Evolutionary conservation across 495 filamentous ascomycete species (phyloP).

Genomic region (Penicillium mononematosum): DNA sequence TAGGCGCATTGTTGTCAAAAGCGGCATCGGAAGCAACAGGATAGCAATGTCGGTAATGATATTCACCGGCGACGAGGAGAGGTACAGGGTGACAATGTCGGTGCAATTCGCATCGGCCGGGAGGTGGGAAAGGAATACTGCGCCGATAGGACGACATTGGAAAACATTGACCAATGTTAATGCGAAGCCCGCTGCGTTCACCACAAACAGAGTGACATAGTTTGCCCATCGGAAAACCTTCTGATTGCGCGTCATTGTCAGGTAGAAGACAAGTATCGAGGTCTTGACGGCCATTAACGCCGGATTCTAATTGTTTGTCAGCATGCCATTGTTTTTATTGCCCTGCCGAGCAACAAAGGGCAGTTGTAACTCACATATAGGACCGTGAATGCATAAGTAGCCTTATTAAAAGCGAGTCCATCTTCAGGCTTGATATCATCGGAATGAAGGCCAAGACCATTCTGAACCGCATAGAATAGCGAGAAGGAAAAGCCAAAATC

Average conservation of each 20-base stretch:
- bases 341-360: neutral
- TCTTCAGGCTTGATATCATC: conserved; percentile 52
- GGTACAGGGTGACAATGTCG: conserved; percentile 76
- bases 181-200: conserved; percentile 73
- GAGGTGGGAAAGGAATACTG: conserved; percentile 54
- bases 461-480: conserved; percentile 67
- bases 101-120: conserved; percentile 55
- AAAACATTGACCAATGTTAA: conserved; percentile 86
- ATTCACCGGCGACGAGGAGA: conserved; percentile 81
- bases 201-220: conserved; percentile 66
- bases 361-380: conserved; percentile 62
- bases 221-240: conserved; percentile 69
- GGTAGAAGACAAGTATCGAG: conserved; percentile 86
- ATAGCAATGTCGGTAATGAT: conserved; percentile 82
- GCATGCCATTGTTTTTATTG: neutral
- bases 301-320: conserved; percentile 64
- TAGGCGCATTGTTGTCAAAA: conserved; percentile 80
- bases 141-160: conserved; percentile 74
- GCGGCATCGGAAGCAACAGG: conserved; percentile 80
- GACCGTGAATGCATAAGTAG: conserved; percentile 79
- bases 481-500: conserved; percentile 74
- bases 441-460: conserved; percentile 78
- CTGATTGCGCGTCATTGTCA: conserved; percentile 72
- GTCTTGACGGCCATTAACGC: conserved; percentile 76
- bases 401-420: conserved; percentile 54